Evolutionary conservation across 495 filamentous ascomycete species (phyloP), one percentile per base, ranked within the genome.

Genomic region (Penicillium herquei): DNA sequence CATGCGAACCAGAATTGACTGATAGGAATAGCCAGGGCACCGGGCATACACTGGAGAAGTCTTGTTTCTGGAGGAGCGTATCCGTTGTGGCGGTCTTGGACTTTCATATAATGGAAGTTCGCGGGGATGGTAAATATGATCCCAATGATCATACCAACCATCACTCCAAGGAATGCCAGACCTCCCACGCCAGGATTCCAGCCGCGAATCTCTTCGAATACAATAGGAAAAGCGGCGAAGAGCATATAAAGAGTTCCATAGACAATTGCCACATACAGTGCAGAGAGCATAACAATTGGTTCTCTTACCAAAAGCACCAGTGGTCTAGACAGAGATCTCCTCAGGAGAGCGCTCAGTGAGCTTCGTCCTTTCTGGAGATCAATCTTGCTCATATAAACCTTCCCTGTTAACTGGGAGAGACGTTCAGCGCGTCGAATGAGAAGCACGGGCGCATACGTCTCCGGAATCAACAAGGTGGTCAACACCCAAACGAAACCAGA

Each of bases 231-330:
- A 18, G 89, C 89, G 31, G 90, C 85, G 70, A 96, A 96, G 55
- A 93, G 79, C 56, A 95, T 83, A 70, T 94, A 95, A 10, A 93
- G 70, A 21, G 89, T 85, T 7, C 88, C 86, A 63, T 91, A 92
- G 11, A 85, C 74, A 51, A 91, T 81, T 32, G 87, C 83, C 71
- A 91, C 82, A 67, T 92, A 92, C 7, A 90, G 55, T 8, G 83
- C 85, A n/a, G 87, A 78, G 21, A 86, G 66, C 57, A 85, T 75
- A 33, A 84, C 81, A 55, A 90, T 87, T 8, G 86, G 83, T 55
- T 81, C 78, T 49, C 50, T 56, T 55, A 80, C 71, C 8, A 81
- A 55, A 12, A 81, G 66, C 42, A 78, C 62, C 78, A 78, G 80
- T 0, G 78, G 78, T 0, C 78, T 72, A 0, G 73, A 76, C 48